Evolutionary conservation across 108 stramenopile genomes (phyloP).

Genomic region (Schizochytrium sp.): DNA sequence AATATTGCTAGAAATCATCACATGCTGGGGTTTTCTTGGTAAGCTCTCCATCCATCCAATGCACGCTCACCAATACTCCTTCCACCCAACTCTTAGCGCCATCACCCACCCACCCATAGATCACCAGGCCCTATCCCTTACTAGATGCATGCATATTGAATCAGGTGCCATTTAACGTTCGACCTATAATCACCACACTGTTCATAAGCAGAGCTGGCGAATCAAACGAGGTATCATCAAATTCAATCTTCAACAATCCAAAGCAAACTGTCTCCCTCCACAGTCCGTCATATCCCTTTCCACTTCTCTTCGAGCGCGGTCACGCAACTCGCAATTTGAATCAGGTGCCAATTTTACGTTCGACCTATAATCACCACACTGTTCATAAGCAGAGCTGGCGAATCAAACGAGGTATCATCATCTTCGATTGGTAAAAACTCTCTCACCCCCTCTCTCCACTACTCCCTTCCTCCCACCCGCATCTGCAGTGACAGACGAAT

Average conservation of each 20-base stretch:
- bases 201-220: conserved; percentile 9
- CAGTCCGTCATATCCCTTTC: too few species aligned
- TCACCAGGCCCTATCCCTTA: background rate
- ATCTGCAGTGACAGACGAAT: too few species aligned
- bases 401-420: background rate
- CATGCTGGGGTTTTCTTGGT: background rate
- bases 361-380: background rate
- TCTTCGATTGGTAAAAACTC: background rate
- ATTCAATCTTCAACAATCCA: background rate
- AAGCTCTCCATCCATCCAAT: background rate
- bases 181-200: background rate
- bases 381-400: conserved; percentile 9
- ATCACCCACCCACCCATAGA: too few species aligned
- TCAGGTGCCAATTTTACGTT: background rate
- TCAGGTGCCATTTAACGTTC: background rate
- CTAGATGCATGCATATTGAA: background rate
- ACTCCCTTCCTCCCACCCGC: background rate
- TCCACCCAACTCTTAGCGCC: background rate
- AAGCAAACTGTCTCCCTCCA: too few species aligned
- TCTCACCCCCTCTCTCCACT: background rate
- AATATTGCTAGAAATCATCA: background rate
- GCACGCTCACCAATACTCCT: background rate
- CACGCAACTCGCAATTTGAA: background rate
- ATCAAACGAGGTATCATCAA: background rate
- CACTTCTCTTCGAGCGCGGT: too few species aligned